Evolutionary conservation across 2,329 filamentous ascomycete species (phyloP), one percentile per base, ranked within the genome.

Genomic region (Ceratocystis papillata): DNA sequence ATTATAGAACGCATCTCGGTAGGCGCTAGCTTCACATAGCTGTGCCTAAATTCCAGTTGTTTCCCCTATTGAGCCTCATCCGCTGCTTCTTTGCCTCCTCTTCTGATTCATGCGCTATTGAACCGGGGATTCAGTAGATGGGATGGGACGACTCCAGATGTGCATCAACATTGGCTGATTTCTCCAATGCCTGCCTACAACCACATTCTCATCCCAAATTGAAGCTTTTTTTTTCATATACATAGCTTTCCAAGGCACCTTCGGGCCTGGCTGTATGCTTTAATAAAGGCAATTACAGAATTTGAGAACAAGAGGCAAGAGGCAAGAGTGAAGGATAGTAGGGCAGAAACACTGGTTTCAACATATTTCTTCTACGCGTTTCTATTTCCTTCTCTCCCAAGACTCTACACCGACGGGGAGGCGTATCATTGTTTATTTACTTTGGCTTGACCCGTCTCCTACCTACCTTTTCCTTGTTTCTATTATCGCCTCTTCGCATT

Each of bases 1-100:
- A 28, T 7, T 17, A 37, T 12, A 15, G 55, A 59, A 17, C 15
- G 1, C 28, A 37, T 37, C 55, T 7, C 28, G 28, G 33, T 12
- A 33, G 28, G 12, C 28, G 8, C 37, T 41, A 41, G 37, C 37
- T 59, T 30, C 15, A n/a, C 55, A 59, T 59, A 33, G 55, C 55
- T 20, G 17, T 30, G 15, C 17, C 17, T 4, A 20, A 10, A 37
- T 59, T 30, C 55, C 55, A 37, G 55, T 20, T 7, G 17, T 12
- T 59, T 8, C 55, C 55, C 37, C 37, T 41, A 15, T 59, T 59
- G 28, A 59, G 55, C 28, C 55, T 59, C 53, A 59, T 20, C 55
- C 30, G 17, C 17, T 37, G 3, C 10, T 33, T n/a, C 55, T 37
- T 7, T 15, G 20, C 53, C 30, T 30, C 20, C 15, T 17, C 53